Percentiles rank a stretch among this genome's conserved stretches.
Evolutionary conservation across 768 basidiomycete genomes (phyloP).

Genomic region (Podaxis rugospora): DNA sequence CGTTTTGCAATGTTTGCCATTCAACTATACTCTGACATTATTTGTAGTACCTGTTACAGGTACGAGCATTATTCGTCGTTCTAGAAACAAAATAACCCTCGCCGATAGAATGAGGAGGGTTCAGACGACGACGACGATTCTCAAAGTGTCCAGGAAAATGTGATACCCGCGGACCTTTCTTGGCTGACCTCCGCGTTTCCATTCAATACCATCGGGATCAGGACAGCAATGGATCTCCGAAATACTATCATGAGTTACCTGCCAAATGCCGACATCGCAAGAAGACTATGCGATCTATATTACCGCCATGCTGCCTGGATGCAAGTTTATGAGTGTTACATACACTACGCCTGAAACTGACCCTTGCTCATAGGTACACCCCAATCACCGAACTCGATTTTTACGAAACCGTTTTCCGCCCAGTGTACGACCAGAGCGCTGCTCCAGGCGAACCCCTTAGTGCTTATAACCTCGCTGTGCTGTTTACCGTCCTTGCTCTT

Average conservation of each 20-base stretch:
- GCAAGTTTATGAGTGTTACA: slow-evolving; percentile 32
- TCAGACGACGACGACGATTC: slow-evolving; percentile 49
- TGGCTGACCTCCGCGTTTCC: slow-evolving; percentile 63
- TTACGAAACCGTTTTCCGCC: slow-evolving; percentile 44
- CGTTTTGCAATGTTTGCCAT: slow-evolving; percentile 19
- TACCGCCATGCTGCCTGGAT: slow-evolving; percentile 71
- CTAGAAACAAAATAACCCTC: slow-evolving; percentile 3
- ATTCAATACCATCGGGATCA: slow-evolving; percentile 40
- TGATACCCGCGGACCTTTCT: slow-evolving; percentile 46
- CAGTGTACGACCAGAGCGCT: slow-evolving; percentile 44
- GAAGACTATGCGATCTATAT: slow-evolving; percentile 45
- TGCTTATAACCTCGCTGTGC: slow-evolving; percentile 53
- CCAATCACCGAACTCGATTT: slow-evolving; percentile 62
- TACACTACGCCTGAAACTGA: background rate
- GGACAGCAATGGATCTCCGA: slow-evolving; percentile 40
- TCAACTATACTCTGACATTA: slow-evolving; percentile 13
- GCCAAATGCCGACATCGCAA: slow-evolving; percentile 35
- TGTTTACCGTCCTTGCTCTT: slow-evolving; percentile 62
- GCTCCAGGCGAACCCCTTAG: slow-evolving; percentile 34
- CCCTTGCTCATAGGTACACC: slow-evolving; percentile 44
- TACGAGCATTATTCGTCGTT: slow-evolving; percentile 22
- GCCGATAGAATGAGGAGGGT: slow-evolving; percentile 54
- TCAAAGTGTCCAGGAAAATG: slow-evolving; percentile 26
- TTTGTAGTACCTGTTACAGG: slow-evolving; percentile 61
- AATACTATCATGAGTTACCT: slow-evolving; percentile 40